Percentiles rank a stretch among this genome's conserved stretches.
These are phyloP conservation scores for Serendipita vermifera DNA, from an alignment of 768 basidiomycete species.

Conservation along the genomic window DNA sequence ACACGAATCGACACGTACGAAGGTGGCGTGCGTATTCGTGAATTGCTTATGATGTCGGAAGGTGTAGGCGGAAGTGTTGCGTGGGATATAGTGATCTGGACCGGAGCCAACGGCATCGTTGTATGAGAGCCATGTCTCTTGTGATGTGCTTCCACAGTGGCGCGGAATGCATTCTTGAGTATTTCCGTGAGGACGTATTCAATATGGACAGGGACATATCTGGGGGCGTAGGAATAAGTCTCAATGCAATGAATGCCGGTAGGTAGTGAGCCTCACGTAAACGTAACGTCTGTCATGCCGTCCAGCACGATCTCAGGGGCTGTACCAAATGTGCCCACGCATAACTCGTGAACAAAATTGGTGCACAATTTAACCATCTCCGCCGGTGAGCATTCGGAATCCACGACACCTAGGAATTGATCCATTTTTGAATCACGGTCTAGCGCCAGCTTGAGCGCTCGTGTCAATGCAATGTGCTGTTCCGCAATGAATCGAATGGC, in stretches of 20 bases:
- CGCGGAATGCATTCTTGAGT: slow-evolving; percentile 82
- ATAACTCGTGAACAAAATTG: slow-evolving; percentile 72
- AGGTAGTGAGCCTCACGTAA: slow-evolving; percentile 46
- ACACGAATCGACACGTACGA: slow-evolving; percentile 63
- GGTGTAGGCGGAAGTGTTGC: slow-evolving; percentile 18
- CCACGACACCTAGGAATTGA: slow-evolving; percentile 47
- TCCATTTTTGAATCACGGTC: slow-evolving; percentile 25
- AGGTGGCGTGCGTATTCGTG: slow-evolving; percentile 17
- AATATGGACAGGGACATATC: slow-evolving; percentile 79
- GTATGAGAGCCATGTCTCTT: slow-evolving; percentile 29
- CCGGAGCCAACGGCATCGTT: slow-evolving; percentile 38
- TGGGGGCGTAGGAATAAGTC: slow-evolving; percentile 24
- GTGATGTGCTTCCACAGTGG: slow-evolving; percentile 65
- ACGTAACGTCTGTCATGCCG: slow-evolving; percentile 55
- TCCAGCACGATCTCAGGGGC: slow-evolving; percentile 57
- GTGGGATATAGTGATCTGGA: slow-evolving; percentile 55
- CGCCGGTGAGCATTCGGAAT: slow-evolving; percentile 56
- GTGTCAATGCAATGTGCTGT: slow-evolving; percentile 77
- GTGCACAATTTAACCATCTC: slow-evolving; percentile 68
- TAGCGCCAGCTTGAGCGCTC: slow-evolving; percentile 39
- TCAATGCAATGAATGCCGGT: not conserved
- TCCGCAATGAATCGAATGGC: slow-evolving; percentile 81
- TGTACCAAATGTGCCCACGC: slow-evolving; percentile 69
- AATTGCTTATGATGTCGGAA: slow-evolving; percentile 15
- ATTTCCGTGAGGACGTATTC: slow-evolving; percentile 88